Conservation (phyloP, 2,329 filamentous ascomycete genomes). For the Byssothecium circinans region DNA sequence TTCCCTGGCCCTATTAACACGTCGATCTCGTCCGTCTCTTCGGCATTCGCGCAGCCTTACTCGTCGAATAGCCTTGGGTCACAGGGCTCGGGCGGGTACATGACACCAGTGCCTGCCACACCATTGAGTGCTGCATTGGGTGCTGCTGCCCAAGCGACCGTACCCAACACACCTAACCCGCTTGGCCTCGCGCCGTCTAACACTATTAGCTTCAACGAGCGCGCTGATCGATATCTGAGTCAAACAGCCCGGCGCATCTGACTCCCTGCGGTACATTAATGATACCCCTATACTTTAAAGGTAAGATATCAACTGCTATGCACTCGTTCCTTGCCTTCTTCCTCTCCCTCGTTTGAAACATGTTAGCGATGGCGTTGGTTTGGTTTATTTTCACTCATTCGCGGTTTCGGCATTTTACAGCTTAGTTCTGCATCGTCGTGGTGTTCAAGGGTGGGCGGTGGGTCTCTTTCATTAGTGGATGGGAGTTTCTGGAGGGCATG, state of each 20-base stretch:
- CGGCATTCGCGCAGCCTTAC: slow-evolving; percentile 33
- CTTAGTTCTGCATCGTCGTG: slow-evolving; percentile 3
- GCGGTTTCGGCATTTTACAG: slow-evolving; percentile 2
- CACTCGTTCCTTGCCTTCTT: neutral
- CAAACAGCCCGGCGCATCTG: slow-evolving; percentile 34
- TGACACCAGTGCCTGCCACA: slow-evolving; percentile 73
- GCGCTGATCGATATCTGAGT: slow-evolving; percentile 37
- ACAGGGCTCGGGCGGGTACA: slow-evolving; percentile 47
- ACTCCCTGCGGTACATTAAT: slow-evolving; percentile 3
- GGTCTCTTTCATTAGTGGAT: neutral
- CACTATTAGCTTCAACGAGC: slow-evolving; percentile 40
- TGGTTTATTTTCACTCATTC: slow-evolving; percentile 9
- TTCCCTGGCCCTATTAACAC: slow-evolving; percentile 44
- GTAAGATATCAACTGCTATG: neutral
- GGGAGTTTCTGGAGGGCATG: neutral
- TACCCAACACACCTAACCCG: slow-evolving; percentile 61
- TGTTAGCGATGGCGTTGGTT: slow-evolving; percentile 24
- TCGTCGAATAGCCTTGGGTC: slow-evolving; percentile 30
- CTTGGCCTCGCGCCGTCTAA: slow-evolving; percentile 22
- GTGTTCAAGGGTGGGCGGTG: neutral
- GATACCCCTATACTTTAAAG: neutral
- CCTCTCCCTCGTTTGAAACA: neutral
- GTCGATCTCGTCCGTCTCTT: slow-evolving; percentile 31
- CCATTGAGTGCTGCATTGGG: slow-evolving; percentile 87
- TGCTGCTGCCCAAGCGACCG: slow-evolving; percentile 85